Conservation (phyloP, 768 basidiomycete genomes). For the Pleurotus pulmonarius region DNA sequence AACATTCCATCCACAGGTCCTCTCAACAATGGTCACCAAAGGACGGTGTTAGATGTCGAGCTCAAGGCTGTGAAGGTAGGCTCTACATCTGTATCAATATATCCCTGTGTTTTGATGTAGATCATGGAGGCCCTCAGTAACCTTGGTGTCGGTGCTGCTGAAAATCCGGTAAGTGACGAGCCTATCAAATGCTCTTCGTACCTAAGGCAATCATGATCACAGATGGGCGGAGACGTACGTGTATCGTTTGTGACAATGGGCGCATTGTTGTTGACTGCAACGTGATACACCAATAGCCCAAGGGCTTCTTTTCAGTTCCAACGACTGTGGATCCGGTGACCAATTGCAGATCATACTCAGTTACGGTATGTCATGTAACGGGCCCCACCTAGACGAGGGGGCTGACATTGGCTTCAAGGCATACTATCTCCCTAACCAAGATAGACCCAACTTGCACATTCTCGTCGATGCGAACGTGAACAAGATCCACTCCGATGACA, state of each 20-base stretch:
- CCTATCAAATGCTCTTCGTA: too few relatives aligned
- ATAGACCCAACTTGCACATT: not conserved
- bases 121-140: not conserved
- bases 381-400: too few relatives aligned
- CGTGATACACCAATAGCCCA: too few relatives aligned
- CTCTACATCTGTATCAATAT: too few relatives aligned
- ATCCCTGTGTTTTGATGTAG: not conserved
- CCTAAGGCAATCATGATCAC: not conserved
- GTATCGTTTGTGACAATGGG: too few relatives aligned
- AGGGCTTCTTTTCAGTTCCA: not conserved
- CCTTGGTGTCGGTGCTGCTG: not conserved
- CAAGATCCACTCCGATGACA: not conserved
- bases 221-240: constrained; percentile 1
- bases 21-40: not conserved
- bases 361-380: too few relatives aligned
- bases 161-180: not conserved
- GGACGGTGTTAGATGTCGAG: not conserved
- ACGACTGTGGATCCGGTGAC: not conserved
- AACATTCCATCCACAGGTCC: not conserved
- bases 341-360: not conserved
- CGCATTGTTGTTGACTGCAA: too few relatives aligned
- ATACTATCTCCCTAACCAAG: not conserved
- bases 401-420: too few relatives aligned
- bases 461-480: not conserved
- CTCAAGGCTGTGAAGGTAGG: not conserved